Percentiles rank a stretch among this genome's conserved stretches.
Conservation (phyloP, 345 rosid species). For the Moringa oleifera region DNA sequence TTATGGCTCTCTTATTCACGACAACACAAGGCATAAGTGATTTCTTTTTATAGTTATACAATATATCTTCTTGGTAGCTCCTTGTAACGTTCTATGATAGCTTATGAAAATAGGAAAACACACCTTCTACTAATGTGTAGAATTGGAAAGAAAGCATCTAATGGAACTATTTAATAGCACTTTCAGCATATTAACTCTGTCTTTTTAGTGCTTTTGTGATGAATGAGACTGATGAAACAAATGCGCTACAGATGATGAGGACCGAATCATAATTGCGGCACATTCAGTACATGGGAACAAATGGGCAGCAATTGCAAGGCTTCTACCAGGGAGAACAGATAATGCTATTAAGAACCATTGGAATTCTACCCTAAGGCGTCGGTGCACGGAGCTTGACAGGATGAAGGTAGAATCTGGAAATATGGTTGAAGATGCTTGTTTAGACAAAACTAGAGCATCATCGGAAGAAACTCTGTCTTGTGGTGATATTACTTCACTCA, state of each 20-base stretch:
- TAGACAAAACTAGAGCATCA: constrained; percentile 50
- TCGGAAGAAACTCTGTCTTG: constrained; percentile 78
- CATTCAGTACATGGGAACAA: constrained; percentile 81
- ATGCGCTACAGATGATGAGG: constrained; percentile 60
- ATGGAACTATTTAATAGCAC: too few relatives aligned
- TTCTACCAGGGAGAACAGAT: constrained; percentile 84
- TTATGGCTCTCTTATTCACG: too few relatives aligned
- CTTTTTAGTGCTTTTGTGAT: constrained; percentile 9
- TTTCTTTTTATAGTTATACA: too few relatives aligned
- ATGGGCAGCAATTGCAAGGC: constrained; percentile 80
- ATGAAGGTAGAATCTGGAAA: constrained; percentile 25
- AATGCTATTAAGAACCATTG: constrained; percentile 87
- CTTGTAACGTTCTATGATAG: too few relatives aligned
- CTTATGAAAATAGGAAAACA: too few relatives aligned
- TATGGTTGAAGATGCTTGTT: constrained; percentile 32
- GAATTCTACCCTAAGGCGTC: constrained; percentile 77
- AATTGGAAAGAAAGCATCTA: too few relatives aligned
- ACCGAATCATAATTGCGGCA: constrained; percentile 51
- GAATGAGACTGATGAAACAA: constrained; percentile 7
- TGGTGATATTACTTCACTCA: constrained; percentile 51
- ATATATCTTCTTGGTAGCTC: too few relatives aligned
- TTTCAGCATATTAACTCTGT: background rate
- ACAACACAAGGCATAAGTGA: too few relatives aligned
- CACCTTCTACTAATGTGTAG: too few relatives aligned
- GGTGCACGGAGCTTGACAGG: constrained; percentile 32